Conservation (phyloP, 1,284 basidiomycete genomes). For the Athelia sp. region DNA sequence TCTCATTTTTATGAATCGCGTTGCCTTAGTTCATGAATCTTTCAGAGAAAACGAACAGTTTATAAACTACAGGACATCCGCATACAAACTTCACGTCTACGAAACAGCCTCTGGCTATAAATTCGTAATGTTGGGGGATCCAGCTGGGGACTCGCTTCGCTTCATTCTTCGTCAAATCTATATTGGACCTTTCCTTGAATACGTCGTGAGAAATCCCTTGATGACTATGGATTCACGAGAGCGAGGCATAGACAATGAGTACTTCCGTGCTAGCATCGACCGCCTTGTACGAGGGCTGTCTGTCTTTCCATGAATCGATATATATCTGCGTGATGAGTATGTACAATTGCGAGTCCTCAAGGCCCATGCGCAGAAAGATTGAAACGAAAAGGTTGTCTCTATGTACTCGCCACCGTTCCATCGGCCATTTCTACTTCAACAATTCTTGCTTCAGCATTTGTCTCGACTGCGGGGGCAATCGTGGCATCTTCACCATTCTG, state of each 20-base stretch:
- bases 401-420: conserved; percentile 3
- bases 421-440: neutral
- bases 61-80: conserved; percentile 85
- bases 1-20: conserved; percentile 6
- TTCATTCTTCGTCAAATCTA: conserved; percentile 87
- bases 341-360: conserved; percentile 2
- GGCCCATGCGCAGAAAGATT: neutral
- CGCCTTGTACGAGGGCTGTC: conserved; percentile 67
- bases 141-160: conserved; percentile 75
- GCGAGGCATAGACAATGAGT: conserved; percentile 87
- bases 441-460: too few species aligned
- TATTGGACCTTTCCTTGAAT: conserved; percentile 90
- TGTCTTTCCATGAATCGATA: conserved; percentile 40
- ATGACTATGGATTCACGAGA: conserved; percentile 76
- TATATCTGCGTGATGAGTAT: conserved; percentile 5
- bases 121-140: conserved; percentile 92
- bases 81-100: conserved; percentile 92
- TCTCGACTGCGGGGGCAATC: neutral
- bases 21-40: neutral
- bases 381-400: conserved; percentile 2
- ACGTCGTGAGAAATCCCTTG: conserved; percentile 89
- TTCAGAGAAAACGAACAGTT: conserved; percentile 80
- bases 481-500: conserved; percentile 15
- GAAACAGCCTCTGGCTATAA: conserved; percentile 93
- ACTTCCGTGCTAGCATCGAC: conserved; percentile 82